A percentile compares a stretch with the other conserved stretches of the same genome.
Conservation (phyloP, 1,284 basidiomycete genomes). For the Amylostereum chailletii region DNA sequence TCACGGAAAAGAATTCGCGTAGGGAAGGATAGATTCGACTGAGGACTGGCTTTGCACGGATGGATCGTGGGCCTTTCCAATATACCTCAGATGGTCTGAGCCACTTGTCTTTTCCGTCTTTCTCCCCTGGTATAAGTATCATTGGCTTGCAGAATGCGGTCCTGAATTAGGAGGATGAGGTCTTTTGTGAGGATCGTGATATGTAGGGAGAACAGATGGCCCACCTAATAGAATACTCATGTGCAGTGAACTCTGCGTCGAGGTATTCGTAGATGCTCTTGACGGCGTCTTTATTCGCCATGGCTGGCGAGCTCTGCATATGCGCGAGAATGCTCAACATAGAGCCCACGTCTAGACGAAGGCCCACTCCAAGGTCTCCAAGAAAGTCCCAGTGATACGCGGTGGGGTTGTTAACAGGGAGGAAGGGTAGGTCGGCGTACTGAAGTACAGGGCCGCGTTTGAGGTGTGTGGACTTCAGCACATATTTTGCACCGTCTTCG, state of each 20-base stretch:
- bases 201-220: too few species aligned
- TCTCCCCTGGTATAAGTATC: constrained; percentile 5
- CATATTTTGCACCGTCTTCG: constrained; percentile 4
- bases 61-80: constrained; percentile 9
- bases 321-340: constrained; percentile 11
- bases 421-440: constrained; percentile 5
- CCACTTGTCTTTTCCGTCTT: constrained; percentile 2
- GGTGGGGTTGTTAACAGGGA: constrained; percentile 11
- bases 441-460: neutral
- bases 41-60: constrained; percentile 7
- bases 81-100: constrained; percentile 6
- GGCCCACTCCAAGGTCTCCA: constrained; percentile 8
- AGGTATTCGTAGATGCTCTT: too few species aligned
- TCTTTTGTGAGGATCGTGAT: too few species aligned
- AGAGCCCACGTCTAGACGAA: constrained; percentile 7
- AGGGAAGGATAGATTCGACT: constrained; percentile 6
- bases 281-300: too few species aligned
- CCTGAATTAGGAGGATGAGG: neutral
- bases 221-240: too few species aligned
- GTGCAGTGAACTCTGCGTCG: too few species aligned
- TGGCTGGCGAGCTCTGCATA: neutral
- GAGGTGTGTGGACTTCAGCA: constrained; percentile 1
- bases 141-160: constrained; percentile 6
- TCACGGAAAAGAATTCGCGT: constrained; percentile 9
- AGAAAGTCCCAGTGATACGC: constrained; percentile 11